phyloP scores from a whole-genome alignment of 2,329 filamentous ascomycete genomes.

The Ceratocystis alfenasii region DNA sequence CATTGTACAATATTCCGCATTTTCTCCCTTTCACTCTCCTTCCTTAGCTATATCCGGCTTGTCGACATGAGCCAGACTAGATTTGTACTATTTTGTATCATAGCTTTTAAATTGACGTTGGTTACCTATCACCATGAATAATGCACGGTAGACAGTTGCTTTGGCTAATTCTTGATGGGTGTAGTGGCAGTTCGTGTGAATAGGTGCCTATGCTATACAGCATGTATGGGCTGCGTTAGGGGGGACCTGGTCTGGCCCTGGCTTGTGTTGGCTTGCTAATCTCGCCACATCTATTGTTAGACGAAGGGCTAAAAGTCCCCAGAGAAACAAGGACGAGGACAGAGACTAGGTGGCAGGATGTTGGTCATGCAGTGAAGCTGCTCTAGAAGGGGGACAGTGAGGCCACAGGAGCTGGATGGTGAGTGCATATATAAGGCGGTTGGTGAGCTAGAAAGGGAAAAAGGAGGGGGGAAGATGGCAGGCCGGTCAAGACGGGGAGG shows the following conservation, averaged over 20 bases:
- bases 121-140: neutral
- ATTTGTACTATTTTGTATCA: slow-evolving; percentile 16
- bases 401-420: neutral
- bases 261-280: no score
- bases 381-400: neutral
- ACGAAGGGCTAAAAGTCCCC: no score
- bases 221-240: no score
- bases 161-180: neutral
- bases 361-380: neutral
- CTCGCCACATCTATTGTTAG: no score
- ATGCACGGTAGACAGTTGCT: neutral
- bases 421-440: neutral
- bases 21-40: neutral
- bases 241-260: no score
- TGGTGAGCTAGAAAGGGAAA: neutral
- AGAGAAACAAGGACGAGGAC: no score
- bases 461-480: neutral
- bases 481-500: neutral
- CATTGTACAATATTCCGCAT: slow-evolving; percentile 4
- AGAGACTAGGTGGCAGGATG: no score
- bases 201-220: no score
- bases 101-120: slow-evolving; percentile 11
- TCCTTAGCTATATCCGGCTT: neutral
- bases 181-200: neutral
- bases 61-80: slow-evolving; percentile 6